phyloP scores from a whole-genome alignment of 1,284 basidiomycete species.

The Moesziomyces antarcticus region DNA sequence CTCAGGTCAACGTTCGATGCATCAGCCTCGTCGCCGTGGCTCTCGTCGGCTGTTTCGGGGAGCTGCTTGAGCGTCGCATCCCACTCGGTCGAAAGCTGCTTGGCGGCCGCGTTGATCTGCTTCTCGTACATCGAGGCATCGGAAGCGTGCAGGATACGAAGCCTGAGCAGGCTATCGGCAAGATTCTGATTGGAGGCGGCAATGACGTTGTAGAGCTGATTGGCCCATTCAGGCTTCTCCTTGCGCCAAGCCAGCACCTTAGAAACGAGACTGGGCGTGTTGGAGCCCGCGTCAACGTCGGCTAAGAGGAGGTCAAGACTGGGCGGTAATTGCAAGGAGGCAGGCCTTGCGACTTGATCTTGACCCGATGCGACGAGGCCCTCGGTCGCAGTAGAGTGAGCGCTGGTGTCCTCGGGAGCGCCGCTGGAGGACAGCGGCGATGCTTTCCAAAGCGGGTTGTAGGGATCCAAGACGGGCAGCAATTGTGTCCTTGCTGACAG shows the following conservation, averaged over 20 bases:
- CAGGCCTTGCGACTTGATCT: constrained; percentile 41
- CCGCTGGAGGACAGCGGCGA: constrained; percentile 31
- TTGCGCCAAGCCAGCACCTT: constrained; percentile 60
- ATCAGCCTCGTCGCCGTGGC: constrained; percentile 5
- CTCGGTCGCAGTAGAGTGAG: constrained; percentile 56
- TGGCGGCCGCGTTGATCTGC: constrained; percentile 63
- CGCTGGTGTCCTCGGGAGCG: background rate
- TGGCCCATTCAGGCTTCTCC: constrained; percentile 62
- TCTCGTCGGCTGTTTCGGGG: constrained; percentile 15
- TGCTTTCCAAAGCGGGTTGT: constrained; percentile 60
- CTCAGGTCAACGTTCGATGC: constrained; percentile 7
- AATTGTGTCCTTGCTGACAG: constrained; percentile 25
- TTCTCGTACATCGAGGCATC: constrained; percentile 58
- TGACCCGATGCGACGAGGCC: constrained; percentile 35
- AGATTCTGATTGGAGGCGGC: constrained; percentile 60
- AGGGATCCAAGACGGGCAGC: constrained; percentile 49
- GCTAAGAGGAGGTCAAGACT: constrained; percentile 60
- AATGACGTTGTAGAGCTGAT: constrained; percentile 62
- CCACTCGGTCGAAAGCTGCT: constrained; percentile 35
- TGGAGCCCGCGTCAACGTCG: constrained; percentile 65
- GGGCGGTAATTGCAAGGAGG: constrained; percentile 61
- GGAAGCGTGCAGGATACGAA: constrained; percentile 50
- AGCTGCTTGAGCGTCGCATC: constrained; percentile 28
- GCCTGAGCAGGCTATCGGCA: constrained; percentile 57
- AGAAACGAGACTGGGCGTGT: constrained; percentile 65